A percentile compares a stretch with the other conserved stretches of the same genome.
Evolutionary conservation across 139 green algal species (phyloP).

Genomic region (Parachlorella kessleri): DNA sequence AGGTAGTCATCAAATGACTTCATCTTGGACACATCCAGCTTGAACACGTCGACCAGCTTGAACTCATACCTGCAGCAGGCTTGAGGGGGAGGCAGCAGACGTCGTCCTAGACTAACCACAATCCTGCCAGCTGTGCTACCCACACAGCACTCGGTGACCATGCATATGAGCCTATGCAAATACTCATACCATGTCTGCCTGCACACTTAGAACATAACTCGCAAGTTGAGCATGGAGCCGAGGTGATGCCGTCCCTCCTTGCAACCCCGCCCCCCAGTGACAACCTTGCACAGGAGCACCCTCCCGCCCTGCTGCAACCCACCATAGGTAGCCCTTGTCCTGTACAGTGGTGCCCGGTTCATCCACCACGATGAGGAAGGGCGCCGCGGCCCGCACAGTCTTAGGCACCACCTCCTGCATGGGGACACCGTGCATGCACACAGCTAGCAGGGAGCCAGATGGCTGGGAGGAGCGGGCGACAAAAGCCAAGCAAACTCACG

Average conservation of each 20-base stretch:
- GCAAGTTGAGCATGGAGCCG: too few species aligned
- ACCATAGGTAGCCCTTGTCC: constrained; percentile 38
- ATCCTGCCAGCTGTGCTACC: too few species aligned
- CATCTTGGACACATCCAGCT: constrained; percentile 40
- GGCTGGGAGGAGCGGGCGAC: background rate
- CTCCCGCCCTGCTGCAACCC: constrained; percentile 3
- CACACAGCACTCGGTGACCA: too few species aligned
- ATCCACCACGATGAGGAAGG: constrained; percentile 43
- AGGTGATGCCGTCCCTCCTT: too few species aligned
- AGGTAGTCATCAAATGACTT: constrained; percentile 41
- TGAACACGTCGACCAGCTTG: constrained; percentile 39
- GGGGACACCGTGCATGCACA: background rate
- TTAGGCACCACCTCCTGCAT: constrained; percentile 21
- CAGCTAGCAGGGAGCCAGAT: background rate
- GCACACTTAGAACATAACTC: too few species aligned
- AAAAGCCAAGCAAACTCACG: background rate
- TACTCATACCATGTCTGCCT: too few species aligned
- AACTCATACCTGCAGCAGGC: constrained; percentile 31
- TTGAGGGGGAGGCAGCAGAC: too few species aligned
- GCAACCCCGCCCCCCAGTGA: too few species aligned
- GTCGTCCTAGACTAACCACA: too few species aligned
- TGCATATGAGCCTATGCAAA: too few species aligned
- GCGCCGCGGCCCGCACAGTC: constrained; percentile 15
- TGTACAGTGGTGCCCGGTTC: background rate
- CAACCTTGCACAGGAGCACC: too few species aligned